Evolutionary conservation across 2,329 filamentous ascomycete species (phyloP).

Genomic region (Talaromyces sp.): DNA sequence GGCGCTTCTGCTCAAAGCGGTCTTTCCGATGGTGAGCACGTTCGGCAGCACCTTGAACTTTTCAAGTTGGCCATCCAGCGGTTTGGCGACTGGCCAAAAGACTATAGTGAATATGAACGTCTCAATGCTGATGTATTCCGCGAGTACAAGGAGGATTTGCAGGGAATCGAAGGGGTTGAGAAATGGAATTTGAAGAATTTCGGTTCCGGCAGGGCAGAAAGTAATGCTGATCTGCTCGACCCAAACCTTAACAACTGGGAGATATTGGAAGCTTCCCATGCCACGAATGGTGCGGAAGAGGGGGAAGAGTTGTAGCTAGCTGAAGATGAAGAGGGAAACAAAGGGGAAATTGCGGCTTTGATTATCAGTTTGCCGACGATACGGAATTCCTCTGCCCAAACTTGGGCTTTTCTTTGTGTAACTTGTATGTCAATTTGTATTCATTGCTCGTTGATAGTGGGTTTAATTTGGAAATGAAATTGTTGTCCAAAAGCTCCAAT

Average conservation of each 20-base stretch:
- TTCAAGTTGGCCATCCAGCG: constrained; percentile 36
- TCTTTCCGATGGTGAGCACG: constrained; percentile 23
- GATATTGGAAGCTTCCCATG: constrained; percentile 10
- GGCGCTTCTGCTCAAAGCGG: constrained; percentile 11
- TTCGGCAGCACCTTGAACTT: constrained; percentile 31
- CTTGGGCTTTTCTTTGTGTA: not conserved
- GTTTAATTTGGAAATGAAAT: not conserved
- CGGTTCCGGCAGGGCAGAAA: constrained; percentile 43
- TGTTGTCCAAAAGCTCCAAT: not conserved
- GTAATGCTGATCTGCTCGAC: constrained; percentile 24
- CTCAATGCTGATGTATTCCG: constrained; percentile 42
- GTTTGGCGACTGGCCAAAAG: constrained; percentile 40
- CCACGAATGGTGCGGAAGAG: constrained; percentile 14
- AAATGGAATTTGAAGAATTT: constrained; percentile 44
- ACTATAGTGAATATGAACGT: constrained; percentile 42
- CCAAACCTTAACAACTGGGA: constrained; percentile 20
- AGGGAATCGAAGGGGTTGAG: constrained; percentile 40
- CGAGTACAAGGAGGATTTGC: constrained; percentile 34
- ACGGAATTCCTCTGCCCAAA: not conserved
- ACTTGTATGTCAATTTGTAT: not conserved
- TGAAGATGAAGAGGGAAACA: not conserved
- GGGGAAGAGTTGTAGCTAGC: constrained; percentile 14
- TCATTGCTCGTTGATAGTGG: not conserved
- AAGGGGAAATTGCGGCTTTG: not conserved
- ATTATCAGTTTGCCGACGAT: not conserved